Percentiles rank a stretch among this genome's conserved stretches.
phyloP scores from a whole-genome alignment of 73 alveolate genomes.

The Tetrahymena borealis region DNA sequence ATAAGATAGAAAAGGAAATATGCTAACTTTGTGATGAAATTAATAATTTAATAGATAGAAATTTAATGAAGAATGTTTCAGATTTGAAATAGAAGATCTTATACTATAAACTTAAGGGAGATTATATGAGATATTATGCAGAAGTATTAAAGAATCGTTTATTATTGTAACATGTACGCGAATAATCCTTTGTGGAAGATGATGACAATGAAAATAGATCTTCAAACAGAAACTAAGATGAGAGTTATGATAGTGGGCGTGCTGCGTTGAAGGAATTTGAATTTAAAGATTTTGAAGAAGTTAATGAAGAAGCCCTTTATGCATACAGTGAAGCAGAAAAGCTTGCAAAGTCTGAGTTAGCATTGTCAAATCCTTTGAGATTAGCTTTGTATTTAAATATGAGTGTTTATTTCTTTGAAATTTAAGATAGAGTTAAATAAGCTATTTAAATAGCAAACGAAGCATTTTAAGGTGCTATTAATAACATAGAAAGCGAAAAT shows the following conservation, averaged over 20 bases:
- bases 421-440: neutral
- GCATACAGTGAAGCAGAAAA: constrained; percentile 82
- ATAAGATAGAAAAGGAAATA: constrained; percentile 71
- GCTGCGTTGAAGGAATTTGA: neutral
- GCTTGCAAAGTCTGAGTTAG: constrained; percentile 48
- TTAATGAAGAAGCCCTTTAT: constrained; percentile 68
- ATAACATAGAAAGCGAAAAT: neutral
- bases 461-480: constrained; percentile 4
- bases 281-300: constrained; percentile 59
- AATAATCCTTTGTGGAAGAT: neutral
- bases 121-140: constrained; percentile 86
- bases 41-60: constrained; percentile 52
- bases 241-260: neutral
- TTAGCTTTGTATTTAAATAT: neutral
- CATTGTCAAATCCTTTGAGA: neutral
- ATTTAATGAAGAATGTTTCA: constrained; percentile 52
- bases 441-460: neutral
- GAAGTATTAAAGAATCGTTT: constrained; percentile 64
- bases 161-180: neutral
- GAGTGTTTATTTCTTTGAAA: neutral
- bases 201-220: neutral
- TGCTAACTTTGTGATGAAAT: constrained; percentile 61
- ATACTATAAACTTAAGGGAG: constrained; percentile 89
- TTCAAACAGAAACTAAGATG: neutral
- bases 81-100: constrained; percentile 73